phyloP scores from a whole-genome alignment of 352 stramenopile species.

The Globisporangium acanthophoron region DNA sequence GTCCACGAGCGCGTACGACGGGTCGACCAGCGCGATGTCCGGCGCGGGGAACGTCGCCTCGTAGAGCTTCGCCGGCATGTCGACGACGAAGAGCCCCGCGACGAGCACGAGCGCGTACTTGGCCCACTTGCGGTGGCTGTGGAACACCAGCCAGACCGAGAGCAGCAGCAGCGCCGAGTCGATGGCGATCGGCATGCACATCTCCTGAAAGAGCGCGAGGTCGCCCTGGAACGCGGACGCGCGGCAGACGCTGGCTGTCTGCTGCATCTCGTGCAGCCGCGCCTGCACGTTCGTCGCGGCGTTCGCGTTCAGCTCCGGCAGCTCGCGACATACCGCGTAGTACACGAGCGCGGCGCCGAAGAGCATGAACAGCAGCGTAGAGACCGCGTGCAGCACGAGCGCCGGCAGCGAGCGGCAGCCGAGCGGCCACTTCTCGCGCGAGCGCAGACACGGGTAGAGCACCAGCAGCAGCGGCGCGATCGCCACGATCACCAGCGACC shows the following conservation, averaged over 20 bases:
- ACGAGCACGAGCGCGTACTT: conserved; percentile 43
- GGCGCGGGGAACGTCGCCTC: conserved; percentile 51
- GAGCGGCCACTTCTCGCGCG: conserved; percentile 68
- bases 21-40: conserved; percentile 53
- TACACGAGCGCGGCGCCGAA: conserved; percentile 48
- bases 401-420: conserved; percentile 46
- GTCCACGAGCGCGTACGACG: conserved; percentile 58
- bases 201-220: conserved; percentile 37
- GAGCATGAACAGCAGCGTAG: conserved; percentile 39
- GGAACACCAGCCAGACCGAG: conserved; percentile 37
- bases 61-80: conserved; percentile 42
- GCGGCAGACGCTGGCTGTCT: conserved; percentile 29
- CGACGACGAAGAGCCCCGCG: conserved; percentile 33
- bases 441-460: conserved; percentile 41
- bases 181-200: conserved; percentile 51
- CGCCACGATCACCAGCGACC: conserved; percentile 42
- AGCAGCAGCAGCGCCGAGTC: conserved; percentile 35
- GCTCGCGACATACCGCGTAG: conserved; percentile 53
- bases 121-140: conserved; percentile 52
- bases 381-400: conserved; percentile 35
- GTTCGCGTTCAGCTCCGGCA: conserved; percentile 38
- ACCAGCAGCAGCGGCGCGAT: conserved; percentile 59
- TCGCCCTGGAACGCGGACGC: conserved; percentile 40
- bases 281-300: conserved; percentile 36
- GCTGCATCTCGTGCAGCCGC: conserved; percentile 31